Percentiles rank a stretch among this genome's conserved stretches.
Conservation (phyloP, 768 basidiomycete genomes). For the Boletus rubropictus region DNA sequence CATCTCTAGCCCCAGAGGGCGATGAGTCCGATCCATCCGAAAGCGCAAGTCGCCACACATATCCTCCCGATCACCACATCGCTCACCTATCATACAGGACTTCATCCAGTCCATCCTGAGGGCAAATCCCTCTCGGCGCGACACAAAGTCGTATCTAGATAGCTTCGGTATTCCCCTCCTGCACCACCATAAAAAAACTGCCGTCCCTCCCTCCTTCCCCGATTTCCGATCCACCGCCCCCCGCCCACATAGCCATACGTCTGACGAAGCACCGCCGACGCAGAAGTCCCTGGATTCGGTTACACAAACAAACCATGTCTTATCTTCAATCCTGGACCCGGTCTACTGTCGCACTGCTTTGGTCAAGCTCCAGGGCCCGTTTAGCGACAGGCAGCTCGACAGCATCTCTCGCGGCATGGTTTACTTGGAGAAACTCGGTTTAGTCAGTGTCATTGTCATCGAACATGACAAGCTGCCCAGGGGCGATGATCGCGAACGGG, state of each 20-base stretch:
- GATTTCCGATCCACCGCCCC: slow-evolving; percentile 23
- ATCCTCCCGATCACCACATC: background rate
- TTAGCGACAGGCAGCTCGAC: slow-evolving; percentile 86
- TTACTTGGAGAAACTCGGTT: slow-evolving; percentile 91
- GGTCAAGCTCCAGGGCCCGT: slow-evolving; percentile 96
- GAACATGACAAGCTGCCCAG: slow-evolving; percentile 75
- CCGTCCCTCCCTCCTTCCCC: slow-evolving; percentile 20
- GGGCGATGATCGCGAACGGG: slow-evolving; percentile 66
- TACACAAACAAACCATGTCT: slow-evolving; percentile 44
- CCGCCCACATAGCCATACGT: slow-evolving; percentile 4
- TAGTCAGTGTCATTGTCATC: slow-evolving; percentile 92
- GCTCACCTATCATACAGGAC: slow-evolving; percentile 50
- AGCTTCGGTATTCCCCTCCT: slow-evolving; percentile 76
- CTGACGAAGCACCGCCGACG: slow-evolving; percentile 5
- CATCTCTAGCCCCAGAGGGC: slow-evolving; percentile 6
- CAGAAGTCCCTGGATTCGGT: slow-evolving; percentile 30
- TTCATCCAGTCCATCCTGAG: slow-evolving; percentile 93
- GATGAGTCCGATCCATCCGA: slow-evolving; percentile 37
- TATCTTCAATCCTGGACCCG: slow-evolving; percentile 79
- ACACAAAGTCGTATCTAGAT: slow-evolving; percentile 84
- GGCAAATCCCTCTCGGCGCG: slow-evolving; percentile 86
- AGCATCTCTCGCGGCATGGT: slow-evolving; percentile 92
- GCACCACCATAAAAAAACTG: slow-evolving; percentile 20
- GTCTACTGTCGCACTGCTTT: slow-evolving; percentile 82
- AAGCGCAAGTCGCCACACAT: slow-evolving; percentile 38